Base-by-base conservation (phyloP, 2,329 filamentous ascomycete species). In the Aspergillus pseudotamarii region DNA sequence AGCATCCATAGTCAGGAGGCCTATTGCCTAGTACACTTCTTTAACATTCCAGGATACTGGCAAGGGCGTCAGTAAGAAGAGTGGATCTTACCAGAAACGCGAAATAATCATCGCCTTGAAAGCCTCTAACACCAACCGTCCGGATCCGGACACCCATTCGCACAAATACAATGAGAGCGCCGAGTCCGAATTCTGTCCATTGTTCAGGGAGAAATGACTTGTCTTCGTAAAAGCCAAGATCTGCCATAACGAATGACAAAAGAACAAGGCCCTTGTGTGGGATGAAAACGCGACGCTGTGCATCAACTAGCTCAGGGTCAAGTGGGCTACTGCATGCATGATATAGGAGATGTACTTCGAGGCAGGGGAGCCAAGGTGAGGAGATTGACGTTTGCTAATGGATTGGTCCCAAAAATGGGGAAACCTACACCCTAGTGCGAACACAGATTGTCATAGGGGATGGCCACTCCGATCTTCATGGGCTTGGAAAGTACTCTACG, bases 201-300 rank as follows among this genome's bases (percentile, higher is more conserved):
- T 59, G 58, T 34, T 59, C 58, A 4, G 48, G 32, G 19, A 59
- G 58, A 36, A 59, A 59, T n/a, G 58, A 32, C 30, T 59, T 45
- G 48, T 59, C 48, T 21, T 50, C 14, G 48, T 59, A 59, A n/a
- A 59, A 59, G 28, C 58, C 58, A 16, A 59, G 58, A n/a, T 54
- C 36, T n/a, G 58, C 23, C 58, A 59, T 59, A 12, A 11, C n/a
- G 48, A 34, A 16, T 11, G 48, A 8, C 19, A n/a, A 32, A 11
- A n/a, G 19, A 19, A 32, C 48, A 21, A 51, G 28, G 6, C 28
- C 26, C 48, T 32, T n/a, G n/a, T 16, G 30, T 38, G n/a, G n/a
- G 26, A 51, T 19, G 28, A 32, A 32, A 51, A 9, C 16, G 14
- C 16, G 16, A 34, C 16, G 48, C 19, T 34, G 28, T 51, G 19